Percentiles rank a stretch among this genome's conserved stretches.
These are phyloP conservation scores for Orobanche coerulescens DNA, from an alignment of 257 asterid genomes.

Conservation along the genomic window DNA sequence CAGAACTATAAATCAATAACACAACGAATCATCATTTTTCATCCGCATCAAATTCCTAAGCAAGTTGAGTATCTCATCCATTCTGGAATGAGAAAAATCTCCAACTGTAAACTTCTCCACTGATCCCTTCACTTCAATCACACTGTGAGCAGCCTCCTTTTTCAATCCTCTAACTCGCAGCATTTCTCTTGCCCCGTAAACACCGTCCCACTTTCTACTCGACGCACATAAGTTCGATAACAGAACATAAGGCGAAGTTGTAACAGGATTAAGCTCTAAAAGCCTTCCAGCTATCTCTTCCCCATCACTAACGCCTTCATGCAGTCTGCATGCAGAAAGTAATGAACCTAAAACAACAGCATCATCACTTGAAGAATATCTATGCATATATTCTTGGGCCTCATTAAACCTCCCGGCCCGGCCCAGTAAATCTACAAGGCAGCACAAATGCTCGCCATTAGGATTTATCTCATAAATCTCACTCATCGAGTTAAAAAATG, in stretches of 20 bases:
- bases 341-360: constrained; percentile 58
- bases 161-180: constrained; percentile 45
- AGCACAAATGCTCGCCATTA: constrained; percentile 47
- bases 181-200: constrained; percentile 47
- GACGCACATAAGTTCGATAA: constrained; percentile 59
- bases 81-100: constrained; percentile 47
- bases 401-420: constrained; percentile 52
- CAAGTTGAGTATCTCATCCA: constrained; percentile 31
- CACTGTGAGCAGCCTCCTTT: constrained; percentile 54
- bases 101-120: constrained; percentile 40
- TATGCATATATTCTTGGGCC: constrained; percentile 47
- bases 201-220: constrained; percentile 56
- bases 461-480: constrained; percentile 34
- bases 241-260: constrained; percentile 56
- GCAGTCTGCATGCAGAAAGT: constrained; percentile 65
- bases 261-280: constrained; percentile 36
- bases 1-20: constrained; percentile 19
- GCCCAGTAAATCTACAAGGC: constrained; percentile 64
- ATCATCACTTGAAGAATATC: constrained; percentile 35
- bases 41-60: constrained; percentile 31
- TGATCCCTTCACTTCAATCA: constrained; percentile 41
- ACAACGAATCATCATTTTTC: constrained; percentile 28
- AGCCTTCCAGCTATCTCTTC: constrained; percentile 46
- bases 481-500: constrained; percentile 38
- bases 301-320: constrained; percentile 41